A percentile compares a stretch with the other conserved stretches of the same genome.
Evolutionary conservation across 2,329 filamentous ascomycete species (phyloP).

Genomic region (Xylaria sp.): DNA sequence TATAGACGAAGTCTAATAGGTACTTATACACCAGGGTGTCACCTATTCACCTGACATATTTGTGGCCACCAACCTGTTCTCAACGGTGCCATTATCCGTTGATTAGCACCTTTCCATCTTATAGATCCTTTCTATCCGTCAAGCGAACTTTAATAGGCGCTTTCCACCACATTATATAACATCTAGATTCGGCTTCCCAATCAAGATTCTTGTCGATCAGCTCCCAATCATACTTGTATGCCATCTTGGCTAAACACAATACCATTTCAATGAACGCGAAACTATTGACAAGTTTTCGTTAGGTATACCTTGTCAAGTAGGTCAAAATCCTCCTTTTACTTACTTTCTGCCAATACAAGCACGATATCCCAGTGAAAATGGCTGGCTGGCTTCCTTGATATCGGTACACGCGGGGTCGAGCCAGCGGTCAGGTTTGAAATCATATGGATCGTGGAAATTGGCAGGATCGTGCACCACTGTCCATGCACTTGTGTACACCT

Average conservation of each 20-base stretch:
- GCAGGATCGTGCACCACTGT: slow-evolving; percentile 18
- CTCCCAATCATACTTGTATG: slow-evolving; percentile 29
- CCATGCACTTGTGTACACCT: slow-evolving; percentile 31
- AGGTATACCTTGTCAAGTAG: not conserved
- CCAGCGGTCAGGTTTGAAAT: slow-evolving; percentile 25
- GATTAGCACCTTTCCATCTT: not conserved
- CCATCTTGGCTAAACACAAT: slow-evolving; percentile 22
- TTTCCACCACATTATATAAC: slow-evolving; percentile 31
- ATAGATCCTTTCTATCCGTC: slow-evolving; percentile 5
- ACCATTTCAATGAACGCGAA: slow-evolving; percentile 27
- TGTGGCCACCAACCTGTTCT: not conserved
- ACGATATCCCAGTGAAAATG: slow-evolving; percentile 21
- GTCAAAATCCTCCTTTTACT: not conserved
- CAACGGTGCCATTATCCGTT: not conserved
- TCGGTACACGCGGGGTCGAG: slow-evolving; percentile 9
- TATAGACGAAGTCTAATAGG: too few species aligned
- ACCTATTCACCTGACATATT: not conserved
- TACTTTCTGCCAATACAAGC: slow-evolving; percentile 26
- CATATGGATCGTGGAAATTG: slow-evolving; percentile 18
- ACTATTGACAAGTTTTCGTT: not conserved
- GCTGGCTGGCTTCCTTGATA: slow-evolving; percentile 30
- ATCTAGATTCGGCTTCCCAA: slow-evolving; percentile 9
- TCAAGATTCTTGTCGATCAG: slow-evolving; percentile 20
- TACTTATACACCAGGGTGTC: too few species aligned
- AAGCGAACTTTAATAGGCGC: slow-evolving; percentile 13